phyloP scores from a whole-genome alignment of 176 grass and related monocot species.

The Ensete glaucum region DNA sequence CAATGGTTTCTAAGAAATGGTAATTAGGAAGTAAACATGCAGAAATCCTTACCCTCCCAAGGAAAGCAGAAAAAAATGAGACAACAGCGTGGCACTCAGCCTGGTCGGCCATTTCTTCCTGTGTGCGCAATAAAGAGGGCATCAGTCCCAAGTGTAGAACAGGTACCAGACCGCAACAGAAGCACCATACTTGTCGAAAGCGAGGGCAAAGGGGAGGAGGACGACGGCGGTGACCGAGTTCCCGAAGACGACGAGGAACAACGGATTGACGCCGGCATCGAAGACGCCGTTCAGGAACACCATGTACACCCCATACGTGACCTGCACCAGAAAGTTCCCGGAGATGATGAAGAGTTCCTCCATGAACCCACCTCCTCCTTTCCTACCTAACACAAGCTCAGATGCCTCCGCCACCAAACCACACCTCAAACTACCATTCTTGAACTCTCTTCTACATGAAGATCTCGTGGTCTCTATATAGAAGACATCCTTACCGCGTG shows the following conservation, averaged over 20 bases:
- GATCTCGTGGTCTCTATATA: too few species aligned
- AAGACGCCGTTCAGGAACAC: slow-evolving; percentile 33
- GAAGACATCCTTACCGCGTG: too few species aligned
- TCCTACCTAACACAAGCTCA: neutral
- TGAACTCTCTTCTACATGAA: too few species aligned
- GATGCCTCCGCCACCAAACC: too few species aligned
- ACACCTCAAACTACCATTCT: too few species aligned
- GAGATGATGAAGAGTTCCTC: slow-evolving; percentile 28
- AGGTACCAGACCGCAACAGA: neutral
- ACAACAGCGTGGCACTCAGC: slow-evolving; percentile 25
- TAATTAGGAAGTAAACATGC: neutral
- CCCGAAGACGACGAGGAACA: slow-evolving; percentile 30
- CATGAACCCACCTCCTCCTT: slow-evolving; percentile 1
- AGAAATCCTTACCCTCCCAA: slow-evolving; percentile 40
- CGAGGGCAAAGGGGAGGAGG: slow-evolving; percentile 47
- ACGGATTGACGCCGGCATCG: slow-evolving; percentile 22
- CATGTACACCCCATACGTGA: slow-evolving; percentile 34
- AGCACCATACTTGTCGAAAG: slow-evolving; percentile 28
- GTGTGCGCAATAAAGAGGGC: neutral
- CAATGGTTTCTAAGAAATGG: neutral
- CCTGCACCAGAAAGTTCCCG: slow-evolving; percentile 38
- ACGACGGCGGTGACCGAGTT: slow-evolving; percentile 23
- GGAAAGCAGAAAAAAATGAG: slow-evolving; percentile 32
- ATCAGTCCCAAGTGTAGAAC: neutral
- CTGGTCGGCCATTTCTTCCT: slow-evolving; percentile 55